Evolutionary conservation across 2,329 filamentous ascomycete species (phyloP).

Genomic region (Exophiala bonariae): DNA sequence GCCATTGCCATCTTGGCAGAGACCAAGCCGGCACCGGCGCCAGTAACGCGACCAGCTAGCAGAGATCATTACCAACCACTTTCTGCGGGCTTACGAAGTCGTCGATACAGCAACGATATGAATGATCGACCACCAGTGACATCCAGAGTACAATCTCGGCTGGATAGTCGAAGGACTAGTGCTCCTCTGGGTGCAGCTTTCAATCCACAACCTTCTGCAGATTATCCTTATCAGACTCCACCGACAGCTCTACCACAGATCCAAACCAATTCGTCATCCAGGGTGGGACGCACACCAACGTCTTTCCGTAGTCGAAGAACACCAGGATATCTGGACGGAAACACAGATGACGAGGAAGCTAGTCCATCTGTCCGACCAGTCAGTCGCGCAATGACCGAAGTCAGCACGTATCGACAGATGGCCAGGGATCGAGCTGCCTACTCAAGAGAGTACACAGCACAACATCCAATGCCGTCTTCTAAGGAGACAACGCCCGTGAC

Average conservation of each 20-base stretch:
- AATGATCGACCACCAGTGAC: conserved; percentile 32
- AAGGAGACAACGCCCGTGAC: conserved; percentile 11
- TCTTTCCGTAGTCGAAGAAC: conserved; percentile 39
- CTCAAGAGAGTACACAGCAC: conserved; percentile 33
- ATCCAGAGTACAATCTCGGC: conserved; percentile 33
- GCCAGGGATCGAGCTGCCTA: conserved; percentile 34
- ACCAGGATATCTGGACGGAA: conserved; percentile 28
- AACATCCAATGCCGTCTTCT: conserved; percentile 15
- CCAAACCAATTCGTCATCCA: conserved; percentile 34
- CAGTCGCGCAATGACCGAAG: conserved; percentile 45
- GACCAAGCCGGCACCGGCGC: conserved; percentile 12
- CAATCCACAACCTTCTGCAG: conserved; percentile 10
- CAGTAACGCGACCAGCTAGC: conserved; percentile 30
- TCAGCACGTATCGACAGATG: conserved; percentile 33
- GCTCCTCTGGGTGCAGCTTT: conserved; percentile 13
- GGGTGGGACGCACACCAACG: conserved; percentile 42
- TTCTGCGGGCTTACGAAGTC: conserved; percentile 34
- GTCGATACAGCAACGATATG: conserved; percentile 40
- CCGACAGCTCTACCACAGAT: conserved; percentile 32
- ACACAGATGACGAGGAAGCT: conserved; percentile 38
- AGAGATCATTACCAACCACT: conserved; percentile 32
- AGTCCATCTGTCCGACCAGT: conserved; percentile 38
- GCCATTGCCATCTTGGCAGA: conserved; percentile 79
- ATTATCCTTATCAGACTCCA: conserved; percentile 21
- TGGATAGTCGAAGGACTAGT: conserved; percentile 39